Evolutionary conservation across 2,329 filamentous ascomycete genomes (phyloP).

Genomic region (Scytalidium lignicola): DNA sequence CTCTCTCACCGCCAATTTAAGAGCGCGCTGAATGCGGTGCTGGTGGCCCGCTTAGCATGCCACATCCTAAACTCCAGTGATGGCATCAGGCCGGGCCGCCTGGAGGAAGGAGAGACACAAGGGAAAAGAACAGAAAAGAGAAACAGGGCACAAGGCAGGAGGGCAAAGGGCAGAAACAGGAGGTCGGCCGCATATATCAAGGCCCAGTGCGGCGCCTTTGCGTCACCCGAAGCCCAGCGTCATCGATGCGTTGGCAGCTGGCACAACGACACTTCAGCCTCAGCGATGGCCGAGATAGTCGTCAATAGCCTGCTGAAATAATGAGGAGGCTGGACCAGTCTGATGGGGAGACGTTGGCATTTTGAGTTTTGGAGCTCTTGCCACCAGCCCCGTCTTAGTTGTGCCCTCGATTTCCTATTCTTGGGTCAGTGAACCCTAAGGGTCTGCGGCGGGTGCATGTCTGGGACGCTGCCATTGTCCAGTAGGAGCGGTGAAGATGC

Average conservation of each 20-base stretch:
- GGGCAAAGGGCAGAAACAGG: neutral
- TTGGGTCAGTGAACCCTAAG: neutral
- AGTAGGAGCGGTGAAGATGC: conserved; percentile 16
- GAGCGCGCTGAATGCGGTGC: neutral
- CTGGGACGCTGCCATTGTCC: conserved; percentile 5
- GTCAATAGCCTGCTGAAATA: too few relatives aligned
- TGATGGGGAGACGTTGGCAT: conserved; percentile 17
- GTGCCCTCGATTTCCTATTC: conserved; percentile 9
- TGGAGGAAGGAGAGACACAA: conserved; percentile 9
- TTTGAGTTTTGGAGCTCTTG: conserved; percentile 8
- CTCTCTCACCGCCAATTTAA: conserved; percentile 22
- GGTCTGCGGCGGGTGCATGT: conserved; percentile 8
- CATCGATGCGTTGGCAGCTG: conserved; percentile 24
- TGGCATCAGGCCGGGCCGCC: conserved; percentile 6
- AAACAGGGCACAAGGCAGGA: neutral
- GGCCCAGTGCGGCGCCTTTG: conserved; percentile 16
- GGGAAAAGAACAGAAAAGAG: neutral
- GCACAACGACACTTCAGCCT: neutral
- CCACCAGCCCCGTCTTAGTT: conserved; percentile 5
- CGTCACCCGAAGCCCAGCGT: conserved; percentile 6
- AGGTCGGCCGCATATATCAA: conserved; percentile 24
- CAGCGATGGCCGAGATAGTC: neutral
- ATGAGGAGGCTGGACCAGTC: too few relatives aligned
- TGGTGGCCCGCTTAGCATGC: conserved; percentile 11
- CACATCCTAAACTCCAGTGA: conserved; percentile 4